phyloP scores from a whole-genome alignment of 2,329 filamentous ascomycete species.

The Plenodomus tracheiphilus region DNA sequence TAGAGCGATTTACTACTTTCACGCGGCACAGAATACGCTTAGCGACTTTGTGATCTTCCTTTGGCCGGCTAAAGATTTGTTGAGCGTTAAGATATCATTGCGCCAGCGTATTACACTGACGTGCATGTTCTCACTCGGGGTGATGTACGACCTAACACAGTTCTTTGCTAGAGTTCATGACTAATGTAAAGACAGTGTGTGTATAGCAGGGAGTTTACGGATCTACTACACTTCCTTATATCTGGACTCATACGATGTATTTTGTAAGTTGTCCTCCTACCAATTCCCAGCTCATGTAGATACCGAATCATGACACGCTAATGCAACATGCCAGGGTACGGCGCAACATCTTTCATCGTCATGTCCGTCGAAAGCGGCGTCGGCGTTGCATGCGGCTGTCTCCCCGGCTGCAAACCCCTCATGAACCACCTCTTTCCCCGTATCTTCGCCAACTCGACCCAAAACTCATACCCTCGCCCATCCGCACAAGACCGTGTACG shows the following conservation, averaged over 20 bases:
- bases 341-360: slow-evolving; percentile 30
- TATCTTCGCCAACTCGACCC: slow-evolving; percentile 23
- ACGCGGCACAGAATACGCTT: slow-evolving; percentile 26
- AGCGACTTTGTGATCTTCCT: slow-evolving; percentile 40
- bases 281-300: no score
- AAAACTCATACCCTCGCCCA: slow-evolving; percentile 8
- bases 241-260: slow-evolving; percentile 29
- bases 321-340: slow-evolving; percentile 29
- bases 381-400: slow-evolving; percentile 38
- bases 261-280: slow-evolving; percentile 22
- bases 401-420: slow-evolving; percentile 39
- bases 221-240: slow-evolving; percentile 34
- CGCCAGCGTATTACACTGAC: slow-evolving; percentile 34
- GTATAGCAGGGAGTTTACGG: slow-evolving; percentile 34
- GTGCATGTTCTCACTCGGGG: slow-evolving; percentile 35
- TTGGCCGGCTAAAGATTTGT: slow-evolving; percentile 35
- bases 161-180: slow-evolving; percentile 6
- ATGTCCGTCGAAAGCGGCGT: slow-evolving; percentile 32
- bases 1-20: slow-evolving; percentile 28
- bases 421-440: slow-evolving; percentile 30
- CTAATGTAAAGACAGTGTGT: slow-evolving; percentile 33
- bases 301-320: no score
- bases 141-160: slow-evolving; percentile 19
- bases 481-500: not conserved
- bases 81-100: slow-evolving; percentile 28